phyloP scores from a whole-genome alignment of 306 rosid species.

The Fragaria ananassa region DNA sequence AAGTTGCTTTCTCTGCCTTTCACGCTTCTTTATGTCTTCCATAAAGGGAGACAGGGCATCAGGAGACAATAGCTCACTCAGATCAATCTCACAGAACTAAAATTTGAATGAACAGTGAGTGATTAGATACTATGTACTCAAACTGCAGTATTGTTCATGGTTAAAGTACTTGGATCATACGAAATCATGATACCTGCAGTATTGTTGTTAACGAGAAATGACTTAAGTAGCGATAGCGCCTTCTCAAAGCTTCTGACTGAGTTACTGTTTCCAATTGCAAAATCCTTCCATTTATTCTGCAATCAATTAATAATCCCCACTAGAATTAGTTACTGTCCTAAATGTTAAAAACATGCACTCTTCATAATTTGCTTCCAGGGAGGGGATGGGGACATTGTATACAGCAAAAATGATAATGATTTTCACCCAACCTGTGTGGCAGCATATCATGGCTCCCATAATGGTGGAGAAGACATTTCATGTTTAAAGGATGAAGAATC shows the following conservation, averaged over 20 bases:
- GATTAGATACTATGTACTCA: constrained; percentile 20
- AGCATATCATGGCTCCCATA: constrained; percentile 74
- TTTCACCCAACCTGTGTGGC: constrained; percentile 66
- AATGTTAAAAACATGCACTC: background rate
- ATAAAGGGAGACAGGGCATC: constrained; percentile 70
- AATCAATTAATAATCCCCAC: constrained; percentile 12
- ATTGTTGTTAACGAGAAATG: constrained; percentile 86
- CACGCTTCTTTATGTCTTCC: constrained; percentile 90
- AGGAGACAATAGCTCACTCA: constrained; percentile 63
- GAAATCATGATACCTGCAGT: constrained; percentile 55
- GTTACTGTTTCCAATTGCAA: constrained; percentile 75
- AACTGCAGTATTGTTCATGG: constrained; percentile 1
- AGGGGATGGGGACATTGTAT: background rate
- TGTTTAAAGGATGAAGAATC: constrained; percentile 89
- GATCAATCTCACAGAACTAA: constrained; percentile 93
- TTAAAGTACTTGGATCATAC: background rate
- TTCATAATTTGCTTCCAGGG: background rate
- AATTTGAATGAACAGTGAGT: constrained; percentile 24
- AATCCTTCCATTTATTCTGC: constrained; percentile 81
- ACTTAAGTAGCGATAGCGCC: constrained; percentile 78
- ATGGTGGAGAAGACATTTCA: constrained; percentile 85
- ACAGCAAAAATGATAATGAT: background rate
- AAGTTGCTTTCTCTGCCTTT: constrained; percentile 73
- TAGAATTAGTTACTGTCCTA: background rate
- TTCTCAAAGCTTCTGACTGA: constrained; percentile 86